Percentiles rank a stretch among this genome's conserved stretches.
These are phyloP conservation scores for Fusarium stilboides DNA, from an alignment of 2,329 filamentous ascomycete species.

Conservation along the genomic window DNA sequence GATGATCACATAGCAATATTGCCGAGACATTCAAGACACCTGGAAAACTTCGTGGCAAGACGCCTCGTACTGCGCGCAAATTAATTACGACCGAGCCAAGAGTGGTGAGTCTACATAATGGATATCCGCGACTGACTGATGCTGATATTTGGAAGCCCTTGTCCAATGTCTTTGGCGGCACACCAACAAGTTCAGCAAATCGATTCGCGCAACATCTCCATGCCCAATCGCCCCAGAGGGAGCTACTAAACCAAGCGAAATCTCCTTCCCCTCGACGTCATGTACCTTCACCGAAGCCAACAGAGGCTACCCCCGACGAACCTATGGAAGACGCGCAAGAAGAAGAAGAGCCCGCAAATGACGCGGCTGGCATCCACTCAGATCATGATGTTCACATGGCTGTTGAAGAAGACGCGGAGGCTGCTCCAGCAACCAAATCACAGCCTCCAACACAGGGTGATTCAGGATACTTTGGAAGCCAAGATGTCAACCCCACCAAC, in stretches of 20 bases:
- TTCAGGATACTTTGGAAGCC: conserved; percentile 81
- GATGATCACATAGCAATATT: conserved; percentile 76
- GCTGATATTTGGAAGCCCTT: conserved; percentile 66
- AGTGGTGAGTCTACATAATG: conserved; percentile 67
- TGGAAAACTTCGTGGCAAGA: conserved; percentile 86
- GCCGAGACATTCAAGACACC: conserved; percentile 97
- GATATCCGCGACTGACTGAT: not conserved
- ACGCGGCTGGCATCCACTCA: conserved; percentile 15
- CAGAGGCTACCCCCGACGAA: conserved; percentile 27
- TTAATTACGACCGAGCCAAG: conserved; percentile 70
- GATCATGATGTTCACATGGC: conserved; percentile 32
- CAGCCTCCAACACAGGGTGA: conserved; percentile 59
- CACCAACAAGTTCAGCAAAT: conserved; percentile 68
- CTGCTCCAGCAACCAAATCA: conserved; percentile 13
- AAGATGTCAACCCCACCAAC: conserved; percentile 56
- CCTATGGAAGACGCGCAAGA: conserved; percentile 13
- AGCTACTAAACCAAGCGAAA: conserved; percentile 55
- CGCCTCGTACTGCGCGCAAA: conserved; percentile 79
- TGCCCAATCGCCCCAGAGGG: conserved; percentile 68
- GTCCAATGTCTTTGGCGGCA: conserved; percentile 71
- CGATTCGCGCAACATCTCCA: conserved; percentile 66
- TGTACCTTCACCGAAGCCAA: conserved; percentile 52
- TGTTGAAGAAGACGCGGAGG: conserved; percentile 5
- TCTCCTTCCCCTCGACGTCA: conserved; percentile 53
- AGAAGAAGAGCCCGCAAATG: conserved; percentile 18